Evolutionary conservation across 495 filamentous ascomycete species (phyloP).

Genomic region (Aspergillus heteromorphus): DNA sequence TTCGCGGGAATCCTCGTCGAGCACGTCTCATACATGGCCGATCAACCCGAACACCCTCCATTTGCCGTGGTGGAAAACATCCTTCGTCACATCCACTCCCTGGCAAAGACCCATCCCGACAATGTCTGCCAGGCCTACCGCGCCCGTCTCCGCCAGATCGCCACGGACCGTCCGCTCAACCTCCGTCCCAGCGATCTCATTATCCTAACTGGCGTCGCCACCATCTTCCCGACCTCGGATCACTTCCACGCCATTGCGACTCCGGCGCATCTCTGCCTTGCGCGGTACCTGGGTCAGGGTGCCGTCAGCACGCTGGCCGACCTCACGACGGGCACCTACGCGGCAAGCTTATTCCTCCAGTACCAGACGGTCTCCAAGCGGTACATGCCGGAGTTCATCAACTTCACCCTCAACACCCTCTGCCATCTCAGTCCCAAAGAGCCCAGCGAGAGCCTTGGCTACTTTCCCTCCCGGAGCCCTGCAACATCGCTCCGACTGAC

Average conservation of each 20-base stretch:
- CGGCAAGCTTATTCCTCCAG: constrained; percentile 68
- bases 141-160: constrained; percentile 59
- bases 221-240: constrained; percentile 90
- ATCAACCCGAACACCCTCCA: constrained; percentile 42
- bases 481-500: constrained; percentile 46
- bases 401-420: constrained; percentile 74
- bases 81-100: constrained; percentile 76
- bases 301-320: constrained; percentile 57
- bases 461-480: constrained; percentile 60
- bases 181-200: constrained; percentile 71
- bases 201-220: constrained; percentile 72
- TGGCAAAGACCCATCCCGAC: constrained; percentile 76
- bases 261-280: constrained; percentile 74
- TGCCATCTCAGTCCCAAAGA: constrained; percentile 56
- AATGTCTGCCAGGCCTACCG: constrained; percentile 74
- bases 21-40: constrained; percentile 66
- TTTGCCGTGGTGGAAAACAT: constrained; percentile 61
- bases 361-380: constrained; percentile 79
- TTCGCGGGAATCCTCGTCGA: constrained; percentile 74
- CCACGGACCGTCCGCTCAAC: constrained; percentile 51
- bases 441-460: constrained; percentile 36
- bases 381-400: constrained; percentile 81
- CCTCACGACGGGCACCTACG: constrained; percentile 68
- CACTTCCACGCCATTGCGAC: constrained; percentile 93
- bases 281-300: constrained; percentile 75